These are phyloP conservation scores for Arachis stenosperma DNA, from an alignment of 306 rosid species.

Conservation along the genomic window DNA sequence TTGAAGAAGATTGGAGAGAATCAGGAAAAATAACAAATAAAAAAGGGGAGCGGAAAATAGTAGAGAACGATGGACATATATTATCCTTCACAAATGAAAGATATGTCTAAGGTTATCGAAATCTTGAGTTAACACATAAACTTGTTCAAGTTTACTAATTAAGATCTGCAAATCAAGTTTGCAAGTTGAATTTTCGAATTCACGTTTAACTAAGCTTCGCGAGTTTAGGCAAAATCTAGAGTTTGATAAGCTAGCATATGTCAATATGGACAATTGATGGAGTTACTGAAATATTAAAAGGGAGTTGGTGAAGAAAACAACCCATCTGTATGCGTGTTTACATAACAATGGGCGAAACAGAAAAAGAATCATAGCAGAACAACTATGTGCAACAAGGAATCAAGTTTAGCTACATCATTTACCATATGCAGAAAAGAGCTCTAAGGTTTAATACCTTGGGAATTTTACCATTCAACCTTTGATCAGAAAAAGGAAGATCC, in stretches of 20 bases:
- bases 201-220: too few relatives aligned
- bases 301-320: slow-evolving; percentile 30
- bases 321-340: background rate
- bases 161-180: too few relatives aligned
- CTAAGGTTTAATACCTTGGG: slow-evolving; percentile 66
- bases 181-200: too few relatives aligned
- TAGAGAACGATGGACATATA: background rate
- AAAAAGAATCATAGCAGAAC: slow-evolving; percentile 1
- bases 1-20: background rate
- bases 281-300: background rate
- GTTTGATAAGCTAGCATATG: background rate
- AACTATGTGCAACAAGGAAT: background rate
- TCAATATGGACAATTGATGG: background rate
- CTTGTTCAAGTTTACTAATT: too few relatives aligned
- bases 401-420: slow-evolving; percentile 16
- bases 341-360: slow-evolving; percentile 5
- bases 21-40: too few relatives aligned
- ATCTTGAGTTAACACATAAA: too few relatives aligned
- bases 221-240: too few relatives aligned
- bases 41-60: background rate
- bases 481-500: slow-evolving; percentile 92
- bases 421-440: background rate
- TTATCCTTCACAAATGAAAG: slow-evolving; percentile 21
- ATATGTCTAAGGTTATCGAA: background rate
- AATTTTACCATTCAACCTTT: slow-evolving; percentile 95